A percentile compares a stretch with the other conserved stretches of the same genome.
Conservation (phyloP, 1,139 yeast genomes). For the Taiozyma onychis region DNA sequence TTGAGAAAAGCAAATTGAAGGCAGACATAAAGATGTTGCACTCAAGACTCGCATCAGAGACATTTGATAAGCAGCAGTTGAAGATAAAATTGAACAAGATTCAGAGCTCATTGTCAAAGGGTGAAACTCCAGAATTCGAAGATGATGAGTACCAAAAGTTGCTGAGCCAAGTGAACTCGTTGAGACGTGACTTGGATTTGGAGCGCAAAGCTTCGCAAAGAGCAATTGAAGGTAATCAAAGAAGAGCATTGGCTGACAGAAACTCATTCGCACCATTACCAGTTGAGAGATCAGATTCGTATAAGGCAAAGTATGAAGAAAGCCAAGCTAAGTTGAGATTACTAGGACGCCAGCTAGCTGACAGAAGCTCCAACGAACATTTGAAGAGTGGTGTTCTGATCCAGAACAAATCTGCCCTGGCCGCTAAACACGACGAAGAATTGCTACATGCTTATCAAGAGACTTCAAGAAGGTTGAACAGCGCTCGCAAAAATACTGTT, state of each 20-base stretch:
- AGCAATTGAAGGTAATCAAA: slow-evolving; percentile 20
- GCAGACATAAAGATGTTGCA: slow-evolving; percentile 57
- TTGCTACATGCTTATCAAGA: slow-evolving; percentile 51
- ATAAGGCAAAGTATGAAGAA: slow-evolving; percentile 33
- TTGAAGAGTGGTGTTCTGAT: not conserved
- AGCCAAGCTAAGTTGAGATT: slow-evolving; percentile 40
- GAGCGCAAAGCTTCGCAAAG: slow-evolving; percentile 30
- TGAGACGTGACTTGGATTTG: slow-evolving; percentile 32
- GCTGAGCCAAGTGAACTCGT: slow-evolving; percentile 32
- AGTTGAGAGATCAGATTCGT: slow-evolving; percentile 18
- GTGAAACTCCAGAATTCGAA: slow-evolving; percentile 22
- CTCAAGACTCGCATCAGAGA: slow-evolving; percentile 46
- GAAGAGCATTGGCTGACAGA: slow-evolving; percentile 24
- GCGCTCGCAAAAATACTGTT: slow-evolving; percentile 46
- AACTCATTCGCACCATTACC: slow-evolving; percentile 17
- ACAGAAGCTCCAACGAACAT: slow-evolving; percentile 1
- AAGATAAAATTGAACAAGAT: slow-evolving; percentile 35
- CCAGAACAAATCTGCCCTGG: not conserved
- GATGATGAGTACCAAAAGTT: slow-evolving; percentile 32
- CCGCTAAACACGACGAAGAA: slow-evolving; percentile 32
- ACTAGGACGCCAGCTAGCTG: slow-evolving; percentile 36
- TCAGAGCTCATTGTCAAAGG: slow-evolving; percentile 25
- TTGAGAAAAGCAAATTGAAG: slow-evolving; percentile 47
- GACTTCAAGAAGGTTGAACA: slow-evolving; percentile 42
- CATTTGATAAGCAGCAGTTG: slow-evolving; percentile 44